Evolutionary conservation across 106 monocot genomes (phyloP).

Genomic region (Triglochin maritima): DNA sequence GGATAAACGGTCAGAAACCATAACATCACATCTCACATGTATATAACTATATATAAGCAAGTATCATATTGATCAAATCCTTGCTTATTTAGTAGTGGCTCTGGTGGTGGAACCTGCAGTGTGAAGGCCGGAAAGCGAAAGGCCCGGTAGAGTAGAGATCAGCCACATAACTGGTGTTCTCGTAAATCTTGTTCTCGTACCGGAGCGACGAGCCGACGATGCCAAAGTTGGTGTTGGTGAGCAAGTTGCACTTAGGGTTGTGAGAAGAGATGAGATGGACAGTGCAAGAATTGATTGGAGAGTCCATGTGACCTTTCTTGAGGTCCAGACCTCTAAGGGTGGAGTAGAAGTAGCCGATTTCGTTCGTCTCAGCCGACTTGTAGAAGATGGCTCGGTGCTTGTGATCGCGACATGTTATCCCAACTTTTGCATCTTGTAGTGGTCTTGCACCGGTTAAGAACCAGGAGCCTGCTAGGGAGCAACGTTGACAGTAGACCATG

Average conservation of each 20-base stretch:
- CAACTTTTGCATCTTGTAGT: constrained; percentile 6
- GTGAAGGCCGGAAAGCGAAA: constrained; percentile 7
- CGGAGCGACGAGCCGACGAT: constrained; percentile 1
- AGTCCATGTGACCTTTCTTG: neutral
- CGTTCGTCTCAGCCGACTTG: neutral
- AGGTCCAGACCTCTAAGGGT: constrained; percentile 3
- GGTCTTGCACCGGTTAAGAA: constrained; percentile 6
- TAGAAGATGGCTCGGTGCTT: constrained; percentile 9
- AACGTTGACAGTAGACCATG: constrained; percentile 8
- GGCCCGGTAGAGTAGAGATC: constrained; percentile 7
- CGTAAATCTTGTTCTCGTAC: neutral
- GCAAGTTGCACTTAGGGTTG: constrained; percentile 8
- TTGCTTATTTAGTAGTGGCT: neutral
- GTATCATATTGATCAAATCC: too few species aligned
- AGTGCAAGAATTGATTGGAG: neutral
- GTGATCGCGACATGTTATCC: constrained; percentile 3
- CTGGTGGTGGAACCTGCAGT: neutral
- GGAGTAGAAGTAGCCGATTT: constrained; percentile 8
- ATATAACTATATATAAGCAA: too few species aligned
- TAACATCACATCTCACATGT: too few species aligned
- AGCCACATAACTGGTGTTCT: neutral
- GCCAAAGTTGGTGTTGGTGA: constrained; percentile 12
- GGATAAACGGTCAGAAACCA: too few species aligned
- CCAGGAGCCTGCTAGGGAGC: constrained; percentile 3
- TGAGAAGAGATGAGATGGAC: constrained; percentile 11